These are phyloP conservation scores for Amanita brunnescens DNA, from an alignment of 768 basidiomycete species.

Conservation along the genomic window DNA sequence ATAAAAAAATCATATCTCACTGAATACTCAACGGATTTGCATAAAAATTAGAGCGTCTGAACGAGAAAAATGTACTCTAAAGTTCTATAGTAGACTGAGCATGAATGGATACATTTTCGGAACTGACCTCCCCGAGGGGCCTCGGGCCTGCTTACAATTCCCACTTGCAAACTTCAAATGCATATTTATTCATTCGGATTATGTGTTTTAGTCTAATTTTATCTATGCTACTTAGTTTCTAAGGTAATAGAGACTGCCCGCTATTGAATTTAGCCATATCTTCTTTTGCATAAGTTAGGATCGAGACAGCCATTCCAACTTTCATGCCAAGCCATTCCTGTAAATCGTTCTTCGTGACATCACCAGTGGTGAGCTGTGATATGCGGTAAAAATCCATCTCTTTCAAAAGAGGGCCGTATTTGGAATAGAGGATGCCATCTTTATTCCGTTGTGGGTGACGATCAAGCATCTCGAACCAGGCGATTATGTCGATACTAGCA, in stretches of 20 bases:
- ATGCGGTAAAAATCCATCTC: conserved; percentile 1
- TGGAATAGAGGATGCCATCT: conserved; percentile 2
- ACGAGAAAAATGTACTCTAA: no score
- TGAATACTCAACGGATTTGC: no score
- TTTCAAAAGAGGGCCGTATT: conserved; percentile 2
- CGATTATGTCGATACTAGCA: background rate
- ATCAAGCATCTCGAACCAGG: conserved; percentile 1
- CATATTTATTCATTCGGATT: background rate
- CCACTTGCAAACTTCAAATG: conserved; percentile 1
- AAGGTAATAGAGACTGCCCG: background rate
- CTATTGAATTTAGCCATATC: background rate
- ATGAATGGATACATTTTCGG: no score
- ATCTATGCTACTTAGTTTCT: background rate
- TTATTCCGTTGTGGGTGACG: conserved; percentile 54
- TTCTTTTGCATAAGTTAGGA: background rate
- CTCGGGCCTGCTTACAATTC: background rate
- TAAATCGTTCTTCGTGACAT: background rate
- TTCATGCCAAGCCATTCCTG: conserved; percentile 5
- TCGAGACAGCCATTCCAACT: background rate
- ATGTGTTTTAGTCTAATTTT: conserved; percentile 1
- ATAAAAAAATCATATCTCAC: no score
- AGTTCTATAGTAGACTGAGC: no score
- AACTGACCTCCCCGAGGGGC: background rate
- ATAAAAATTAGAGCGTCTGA: no score
- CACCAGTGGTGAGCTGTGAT: conserved; percentile 1